Conservation (phyloP, 1,284 basidiomycete genomes). For the Sphaerobolus stellatus region DNA sequence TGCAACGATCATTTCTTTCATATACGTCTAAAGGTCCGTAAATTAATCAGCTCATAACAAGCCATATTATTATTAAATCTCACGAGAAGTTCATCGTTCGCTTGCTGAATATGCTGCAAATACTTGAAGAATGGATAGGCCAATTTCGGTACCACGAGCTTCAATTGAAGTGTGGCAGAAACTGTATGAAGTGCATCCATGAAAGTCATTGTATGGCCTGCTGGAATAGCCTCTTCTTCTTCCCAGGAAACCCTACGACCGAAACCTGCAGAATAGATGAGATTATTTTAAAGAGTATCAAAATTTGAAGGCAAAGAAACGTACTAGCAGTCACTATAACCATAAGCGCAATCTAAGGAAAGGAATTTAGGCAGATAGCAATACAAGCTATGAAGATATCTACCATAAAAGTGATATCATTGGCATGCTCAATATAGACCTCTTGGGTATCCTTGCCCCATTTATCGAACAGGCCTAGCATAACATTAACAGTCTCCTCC, state of each 20-base stretch:
- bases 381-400: too few relatives aligned
- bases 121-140: slow-evolving; percentile 41
- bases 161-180: slow-evolving; percentile 42
- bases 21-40: slow-evolving; percentile 37
- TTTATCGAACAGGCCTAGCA: slow-evolving; percentile 41
- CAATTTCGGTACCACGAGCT: slow-evolving; percentile 46
- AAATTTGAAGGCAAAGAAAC: not conserved
- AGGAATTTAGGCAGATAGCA: too few relatives aligned
- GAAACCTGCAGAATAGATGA: slow-evolving; percentile 35
- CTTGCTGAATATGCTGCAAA: slow-evolving; percentile 35
- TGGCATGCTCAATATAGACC: slow-evolving; percentile 32
- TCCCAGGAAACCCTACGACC: slow-evolving; percentile 52
- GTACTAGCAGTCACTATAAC: slow-evolving; percentile 55
- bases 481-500: slow-evolving; percentile 49
- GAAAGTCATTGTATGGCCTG: slow-evolving; percentile 55
- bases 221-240: slow-evolving; percentile 40
- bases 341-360: slow-evolving; percentile 57
- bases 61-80: slow-evolving; percentile 12
- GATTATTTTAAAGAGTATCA: not conserved
- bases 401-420: slow-evolving; percentile 49
- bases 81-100: slow-evolving; percentile 53
- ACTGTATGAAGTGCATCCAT: slow-evolving; percentile 53
- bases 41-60: not conserved
- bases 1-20: slow-evolving; percentile 54
- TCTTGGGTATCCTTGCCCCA: slow-evolving; percentile 34